Base-by-base conservation (phyloP, 1,284 basidiomycete genomes). In the Boletus holoroseus region DNA sequence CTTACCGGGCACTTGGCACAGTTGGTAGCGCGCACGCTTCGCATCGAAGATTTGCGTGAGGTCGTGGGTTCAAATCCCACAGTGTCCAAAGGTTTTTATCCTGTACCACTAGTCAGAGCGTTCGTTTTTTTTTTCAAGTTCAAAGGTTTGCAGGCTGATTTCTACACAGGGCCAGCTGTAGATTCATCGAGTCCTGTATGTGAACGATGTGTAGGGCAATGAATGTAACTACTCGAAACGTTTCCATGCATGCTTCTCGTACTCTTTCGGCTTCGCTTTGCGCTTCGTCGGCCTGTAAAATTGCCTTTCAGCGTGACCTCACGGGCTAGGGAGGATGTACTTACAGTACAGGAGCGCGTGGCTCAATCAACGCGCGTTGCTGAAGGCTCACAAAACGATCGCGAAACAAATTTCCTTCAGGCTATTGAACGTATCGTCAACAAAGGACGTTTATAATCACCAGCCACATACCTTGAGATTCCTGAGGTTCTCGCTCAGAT, bases 211-310 rank as follows among this genome's bases (percentile, higher is more conserved):
- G 24, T 12, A 39, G 7, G 36, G 30, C 8, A 32, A 2, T 20
- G 1, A 6, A 0, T 35, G 9, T 32, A 44, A 47, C 58, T 61
- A 71, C 49, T 86, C 79, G 69, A 94, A 94, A 42, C 79, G 76
- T 72, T 93, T 94, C 81, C 84, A 94, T 7, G 88, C 84, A 68
- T 91, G 88, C 63, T 91, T 94, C 68, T 94, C 91, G 71, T 91
- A 91, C 68, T 88, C 85, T 54, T 88, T 81, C 18, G 73, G 73
- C 59, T 79, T 82, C 5, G 56, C 55, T 67, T 69, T 79, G 41
- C 80, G 78, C 60, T 73, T 83, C 62, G 75, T 85, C 6, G 87
- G 47, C 28, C 55, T 56, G 20, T 11, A 30, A 42, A 20, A 18
- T 36, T 13, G 47, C 24, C 16, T 24, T 13, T 64, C 15, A 56